Evolutionary conservation across 306 rosid species (phyloP), one percentile per base, ranked within the genome.

Genomic region (Malus fusca): DNA sequence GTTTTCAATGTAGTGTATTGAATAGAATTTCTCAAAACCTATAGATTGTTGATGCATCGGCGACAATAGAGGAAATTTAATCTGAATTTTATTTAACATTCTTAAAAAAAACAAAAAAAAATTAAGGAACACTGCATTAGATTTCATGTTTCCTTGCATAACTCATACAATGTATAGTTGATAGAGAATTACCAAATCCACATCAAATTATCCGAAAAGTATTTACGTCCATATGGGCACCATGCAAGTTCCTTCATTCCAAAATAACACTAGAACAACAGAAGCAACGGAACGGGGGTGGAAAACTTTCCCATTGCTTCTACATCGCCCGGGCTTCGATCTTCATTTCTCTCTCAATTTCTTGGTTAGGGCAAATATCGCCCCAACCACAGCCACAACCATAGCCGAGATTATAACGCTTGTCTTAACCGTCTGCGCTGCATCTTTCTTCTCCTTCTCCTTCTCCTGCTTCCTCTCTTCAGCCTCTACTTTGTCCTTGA

Each of bases 341-440:
- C 12, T 58, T 77, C 76, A 87, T 83, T 86, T 90, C 85, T 88
- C 89, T 52, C 76, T 87, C 63, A 87, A 70, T 66, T 89, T 91
- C 82, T 88, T 87, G 80, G 89, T 63, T 31, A 91, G 66, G 69
- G 87, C 90, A 44, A 85, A 79, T 66, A 86, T 83, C 1, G 81
- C 90, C 65, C 90, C 93, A 3, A 77, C 85, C 75, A 87, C 52
- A 64, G 89, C 93, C 70, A 89, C 91, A 25, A 83, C 55, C 76
- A 87, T 76, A 40, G 84, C 84, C 28, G 93, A 89, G 56, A 89
- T 75, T 46, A 91, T 77, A 65, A 91, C 62, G 15, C 90, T 79
- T 33, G 83, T 87, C 77, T 91, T 89, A 31, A 89, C 51, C 61
- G 86, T 71, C 60, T 86, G 85, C 72, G 75, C 37, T 1, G 83